A percentile compares a stretch with the other conserved stretches of the same genome.
These are phyloP conservation scores for Clonostachys rosea DNA, from an alignment of 2,329 filamentous ascomycete species.

Conservation along the genomic window DNA sequence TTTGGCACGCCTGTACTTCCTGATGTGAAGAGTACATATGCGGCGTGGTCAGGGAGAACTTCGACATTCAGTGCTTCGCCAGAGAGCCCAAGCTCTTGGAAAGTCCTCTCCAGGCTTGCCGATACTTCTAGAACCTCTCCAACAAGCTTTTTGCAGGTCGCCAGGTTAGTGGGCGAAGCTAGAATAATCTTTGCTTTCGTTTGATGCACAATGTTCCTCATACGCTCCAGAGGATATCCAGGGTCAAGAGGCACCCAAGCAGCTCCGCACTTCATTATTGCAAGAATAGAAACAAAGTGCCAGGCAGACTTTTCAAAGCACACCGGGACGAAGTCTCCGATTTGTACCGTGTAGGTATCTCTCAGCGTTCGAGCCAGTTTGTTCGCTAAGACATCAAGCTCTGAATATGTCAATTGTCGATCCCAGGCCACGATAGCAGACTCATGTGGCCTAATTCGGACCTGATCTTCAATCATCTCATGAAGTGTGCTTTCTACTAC, in stretches of 20 bases:
- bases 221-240: not conserved
- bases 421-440: conserved; percentile 35
- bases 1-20: conserved; percentile 8
- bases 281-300: conserved; percentile 2
- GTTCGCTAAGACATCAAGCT: not conserved
- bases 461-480: not conserved
- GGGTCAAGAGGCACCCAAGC: conserved; percentile 2
- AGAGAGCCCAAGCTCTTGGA: not conserved
- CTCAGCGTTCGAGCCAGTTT: not conserved
- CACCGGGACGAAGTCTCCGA: not conserved
- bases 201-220: not conserved
- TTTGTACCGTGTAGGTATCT: not conserved
- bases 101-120: not conserved
- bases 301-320: conserved; percentile 3
- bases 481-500: not conserved
- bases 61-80: not conserved
- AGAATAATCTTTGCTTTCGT: conserved; percentile 10
- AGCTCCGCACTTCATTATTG: conserved; percentile 1
- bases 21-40: conserved; percentile 8
- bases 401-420: conserved; percentile 12
- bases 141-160: not conserved
- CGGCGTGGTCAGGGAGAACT: not conserved
- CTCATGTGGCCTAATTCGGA: conserved; percentile 13
- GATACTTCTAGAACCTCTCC: not conserved
- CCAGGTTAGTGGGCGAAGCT: not conserved